These are phyloP conservation scores for Skeletonema grethae DNA, from an alignment of 108 stramenopile genomes.

Conservation along the genomic window DNA sequence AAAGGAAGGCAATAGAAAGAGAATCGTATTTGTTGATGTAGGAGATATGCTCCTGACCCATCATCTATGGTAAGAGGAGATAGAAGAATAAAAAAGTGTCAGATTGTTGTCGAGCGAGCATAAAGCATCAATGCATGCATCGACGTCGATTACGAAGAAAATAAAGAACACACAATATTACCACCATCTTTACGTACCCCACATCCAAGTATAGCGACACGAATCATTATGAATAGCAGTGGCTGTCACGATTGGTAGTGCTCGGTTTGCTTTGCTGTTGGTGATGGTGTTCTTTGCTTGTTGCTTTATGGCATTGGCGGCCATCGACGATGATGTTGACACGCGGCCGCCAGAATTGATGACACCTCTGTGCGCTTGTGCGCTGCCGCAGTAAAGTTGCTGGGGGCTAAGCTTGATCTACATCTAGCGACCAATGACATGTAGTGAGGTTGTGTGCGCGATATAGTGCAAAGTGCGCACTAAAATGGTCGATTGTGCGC, in stretches of 20 bases:
- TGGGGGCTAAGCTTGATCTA: too few species aligned
- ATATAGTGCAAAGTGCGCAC: too few species aligned
- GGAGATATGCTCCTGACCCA: slow-evolving; percentile 80
- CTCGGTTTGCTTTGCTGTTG: not conserved
- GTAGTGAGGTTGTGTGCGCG: too few species aligned
- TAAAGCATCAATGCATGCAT: not conserved
- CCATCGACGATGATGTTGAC: too few species aligned
- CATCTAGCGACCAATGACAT: too few species aligned
- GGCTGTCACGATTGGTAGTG: not conserved
- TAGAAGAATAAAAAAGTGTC: not conserved
- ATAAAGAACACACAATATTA: slow-evolving; percentile 46
- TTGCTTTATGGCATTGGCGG: too few species aligned
- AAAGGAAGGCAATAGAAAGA: slow-evolving; percentile 68
- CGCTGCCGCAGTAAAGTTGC: too few species aligned
- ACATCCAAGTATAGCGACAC: slow-evolving; percentile 77
- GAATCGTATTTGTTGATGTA: slow-evolving; percentile 76
- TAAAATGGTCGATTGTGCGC: too few species aligned
- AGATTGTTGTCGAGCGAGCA: not conserved
- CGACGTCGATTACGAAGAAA: not conserved
- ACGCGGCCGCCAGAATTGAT: too few species aligned
- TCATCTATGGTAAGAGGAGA: slow-evolving; percentile 1
- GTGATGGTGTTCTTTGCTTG: not conserved
- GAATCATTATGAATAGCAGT: slow-evolving; percentile 39
- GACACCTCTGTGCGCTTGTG: too few species aligned
- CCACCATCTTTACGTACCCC: slow-evolving; percentile 56